phyloP scores from a whole-genome alignment of 257 asterid species.

The Verbascum thapsus region DNA sequence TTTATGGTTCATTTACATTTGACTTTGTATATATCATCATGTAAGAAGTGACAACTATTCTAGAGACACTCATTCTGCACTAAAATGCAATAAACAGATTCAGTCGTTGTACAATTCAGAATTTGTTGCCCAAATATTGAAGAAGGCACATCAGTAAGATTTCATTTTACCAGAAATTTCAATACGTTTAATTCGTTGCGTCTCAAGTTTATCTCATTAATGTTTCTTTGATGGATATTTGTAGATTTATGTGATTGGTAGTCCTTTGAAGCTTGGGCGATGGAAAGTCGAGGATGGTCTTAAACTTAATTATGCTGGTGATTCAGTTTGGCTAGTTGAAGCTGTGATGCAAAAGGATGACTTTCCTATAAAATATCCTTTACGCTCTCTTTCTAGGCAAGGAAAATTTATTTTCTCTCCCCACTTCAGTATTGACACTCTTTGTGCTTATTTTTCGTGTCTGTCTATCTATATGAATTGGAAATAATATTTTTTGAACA shows the following conservation, averaged over 20 bases:
- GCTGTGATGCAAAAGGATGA: slow-evolving; percentile 66
- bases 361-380: slow-evolving; percentile 95
- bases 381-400: slow-evolving; percentile 22
- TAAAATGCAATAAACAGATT: slow-evolving; percentile 45
- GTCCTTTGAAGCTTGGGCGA: slow-evolving; percentile 67
- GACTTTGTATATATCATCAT: slow-evolving; percentile 8
- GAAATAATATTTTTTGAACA: too few relatives aligned
- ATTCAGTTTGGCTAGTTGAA: slow-evolving; percentile 82
- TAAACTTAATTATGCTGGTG: slow-evolving; percentile 71
- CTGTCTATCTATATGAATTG: background rate
- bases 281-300: slow-evolving; percentile 78
- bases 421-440: slow-evolving; percentile 6
- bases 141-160: slow-evolving; percentile 74
- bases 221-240: slow-evolving; percentile 26
- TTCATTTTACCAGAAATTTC: slow-evolving; percentile 22
- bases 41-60: slow-evolving; percentile 7
- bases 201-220: slow-evolving; percentile 18
- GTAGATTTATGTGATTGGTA: slow-evolving; percentile 82
- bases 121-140: slow-evolving; percentile 80
- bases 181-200: background rate
- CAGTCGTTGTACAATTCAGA: slow-evolving; percentile 76
- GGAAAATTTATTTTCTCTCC: slow-evolving; percentile 18
- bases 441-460: slow-evolving; percentile 8
- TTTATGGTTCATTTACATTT: slow-evolving; percentile 13
- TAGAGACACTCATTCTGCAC: slow-evolving; percentile 25